These are phyloP conservation scores for Laburnicola sp. DNA, from an alignment of 2,329 filamentous ascomycete genomes.

Conservation along the genomic window DNA sequence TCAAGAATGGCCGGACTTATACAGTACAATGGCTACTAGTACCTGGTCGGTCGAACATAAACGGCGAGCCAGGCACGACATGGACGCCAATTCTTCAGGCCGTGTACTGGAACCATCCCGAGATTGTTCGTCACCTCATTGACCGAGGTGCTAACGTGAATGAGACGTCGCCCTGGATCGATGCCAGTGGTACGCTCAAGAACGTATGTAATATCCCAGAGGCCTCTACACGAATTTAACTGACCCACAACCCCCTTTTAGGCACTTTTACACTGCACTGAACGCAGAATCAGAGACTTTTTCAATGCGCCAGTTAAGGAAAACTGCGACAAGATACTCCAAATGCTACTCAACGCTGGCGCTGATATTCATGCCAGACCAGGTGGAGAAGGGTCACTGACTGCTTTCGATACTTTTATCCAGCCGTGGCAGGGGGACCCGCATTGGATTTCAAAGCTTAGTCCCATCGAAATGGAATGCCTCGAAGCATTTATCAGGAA, in stretches of 20 bases:
- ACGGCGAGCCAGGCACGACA: slow-evolving; percentile 27
- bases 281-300: slow-evolving; percentile 27
- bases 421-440: slow-evolving; percentile 32
- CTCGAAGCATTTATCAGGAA: slow-evolving; percentile 31
- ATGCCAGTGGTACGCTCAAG: slow-evolving; percentile 10
- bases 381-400: slow-evolving; percentile 14
- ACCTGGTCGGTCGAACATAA: slow-evolving; percentile 27
- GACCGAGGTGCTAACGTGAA: slow-evolving; percentile 34
- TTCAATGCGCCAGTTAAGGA: slow-evolving; percentile 15
- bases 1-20: slow-evolving; percentile 37
- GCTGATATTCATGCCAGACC: slow-evolving; percentile 30
- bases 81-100: slow-evolving; percentile 40
- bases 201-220: slow-evolving; percentile 7
- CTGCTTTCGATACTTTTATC: slow-evolving; percentile 33
- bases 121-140: slow-evolving; percentile 35
- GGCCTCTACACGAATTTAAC: no score
- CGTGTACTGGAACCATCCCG: slow-evolving; percentile 35
- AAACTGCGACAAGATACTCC: slow-evolving; percentile 29
- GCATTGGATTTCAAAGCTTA: slow-evolving; percentile 29
- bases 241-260: no score
- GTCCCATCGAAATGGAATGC: slow-evolving; percentile 28
- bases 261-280: slow-evolving; percentile 34
- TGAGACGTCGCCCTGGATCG: slow-evolving; percentile 16
- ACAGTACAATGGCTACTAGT: slow-evolving; percentile 34
- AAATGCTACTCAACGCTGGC: slow-evolving; percentile 35